A percentile compares a stretch with the other conserved stretches of the same genome.
phyloP scores from a whole-genome alignment of 2,329 filamentous ascomycete species.

The Epichloe sibirici region DNA sequence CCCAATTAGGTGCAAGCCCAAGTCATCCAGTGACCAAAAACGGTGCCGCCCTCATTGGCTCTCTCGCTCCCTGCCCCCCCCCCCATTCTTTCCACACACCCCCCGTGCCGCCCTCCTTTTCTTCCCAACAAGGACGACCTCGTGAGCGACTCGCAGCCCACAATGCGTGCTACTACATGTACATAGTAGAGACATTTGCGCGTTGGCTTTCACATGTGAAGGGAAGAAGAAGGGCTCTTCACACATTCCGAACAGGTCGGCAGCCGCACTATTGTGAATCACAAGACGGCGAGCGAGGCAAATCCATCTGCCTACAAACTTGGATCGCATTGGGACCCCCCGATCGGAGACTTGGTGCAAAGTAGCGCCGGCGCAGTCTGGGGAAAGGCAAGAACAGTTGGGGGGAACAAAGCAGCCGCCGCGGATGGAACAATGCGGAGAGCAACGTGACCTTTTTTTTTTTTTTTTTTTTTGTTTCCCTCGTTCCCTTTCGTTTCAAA shows the following conservation, averaged over 20 bases:
- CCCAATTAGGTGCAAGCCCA: constrained; percentile 2
- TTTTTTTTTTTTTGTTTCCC: too few relatives aligned
- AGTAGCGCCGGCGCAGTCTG: neutral
- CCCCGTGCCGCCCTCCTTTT: neutral
- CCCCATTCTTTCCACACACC: neutral
- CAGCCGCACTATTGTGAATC: neutral
- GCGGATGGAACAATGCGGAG: neutral
- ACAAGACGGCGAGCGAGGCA: neutral
- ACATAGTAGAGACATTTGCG: neutral
- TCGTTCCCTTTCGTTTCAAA: too few relatives aligned
- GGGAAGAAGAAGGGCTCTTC: too few relatives aligned
- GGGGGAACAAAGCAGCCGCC: too few relatives aligned
- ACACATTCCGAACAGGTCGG: too few relatives aligned
- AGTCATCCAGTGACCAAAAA: constrained; percentile 4
- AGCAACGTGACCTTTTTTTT: too few relatives aligned
- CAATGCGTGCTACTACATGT: neutral
- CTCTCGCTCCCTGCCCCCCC: neutral
- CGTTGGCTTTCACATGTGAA: constrained; percentile 4
- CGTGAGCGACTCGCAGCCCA: neutral
- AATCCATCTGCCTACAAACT: neutral
- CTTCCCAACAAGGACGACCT: neutral
- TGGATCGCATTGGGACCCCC: neutral
- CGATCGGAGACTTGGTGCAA: neutral
- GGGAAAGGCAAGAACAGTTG: neutral
- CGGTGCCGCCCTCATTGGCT: constrained; percentile 2